Base-by-base conservation (phyloP, 208 protist species). In the Trypanosoma boissoni region DNA sequence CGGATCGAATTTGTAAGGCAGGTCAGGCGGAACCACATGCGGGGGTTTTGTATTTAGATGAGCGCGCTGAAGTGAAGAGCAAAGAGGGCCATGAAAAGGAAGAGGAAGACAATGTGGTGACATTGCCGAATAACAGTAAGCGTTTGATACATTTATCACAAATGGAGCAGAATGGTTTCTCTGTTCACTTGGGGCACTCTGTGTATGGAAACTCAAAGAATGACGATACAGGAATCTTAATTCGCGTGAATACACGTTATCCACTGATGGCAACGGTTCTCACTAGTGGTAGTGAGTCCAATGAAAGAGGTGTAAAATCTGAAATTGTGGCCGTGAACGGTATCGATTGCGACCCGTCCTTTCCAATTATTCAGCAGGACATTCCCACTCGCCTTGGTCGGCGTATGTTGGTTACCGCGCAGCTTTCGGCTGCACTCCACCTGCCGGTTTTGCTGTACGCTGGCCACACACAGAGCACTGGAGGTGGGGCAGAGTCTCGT, bases 101-200 rank as follows among this genome's bases (percentile, higher is more conserved):
- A n/a, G n/a, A n/a, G n/a, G n/a, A n/a, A n/a, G n/a, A n/a, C n/a
- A n/a, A n/a, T n/a, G 28, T 2, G n/a, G 21, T 14, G 21, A 23
- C 45, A 10, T 12, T 48, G 39, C n/a, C 7, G 31, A 16, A 43
- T 16, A 65, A 50, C 26, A 56, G 37, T 32, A 37, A 50, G 26
- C 5, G 2, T 18, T 32, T 66, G 23, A 58, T 34, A 16, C 3
- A 24, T 32, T 23, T 16, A 23, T 58, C 59, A 39, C 59, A 58
- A 31, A 37, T 66, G 50, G 50, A 56, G n/a, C 50, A 58, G n/a
- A 36, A 66, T 58, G 59, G 59, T 27, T 66, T 58, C 36, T 66
- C 50, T 20, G 21, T 50, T n/a, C 36, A 26, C 1, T 29, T 10
- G 37, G 23, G 21, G 27, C 39, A 58, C 42, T 31, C 28, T 3